Base-by-base conservation (phyloP, 140 eudicot species). In the Anethum foeniculum region DNA sequence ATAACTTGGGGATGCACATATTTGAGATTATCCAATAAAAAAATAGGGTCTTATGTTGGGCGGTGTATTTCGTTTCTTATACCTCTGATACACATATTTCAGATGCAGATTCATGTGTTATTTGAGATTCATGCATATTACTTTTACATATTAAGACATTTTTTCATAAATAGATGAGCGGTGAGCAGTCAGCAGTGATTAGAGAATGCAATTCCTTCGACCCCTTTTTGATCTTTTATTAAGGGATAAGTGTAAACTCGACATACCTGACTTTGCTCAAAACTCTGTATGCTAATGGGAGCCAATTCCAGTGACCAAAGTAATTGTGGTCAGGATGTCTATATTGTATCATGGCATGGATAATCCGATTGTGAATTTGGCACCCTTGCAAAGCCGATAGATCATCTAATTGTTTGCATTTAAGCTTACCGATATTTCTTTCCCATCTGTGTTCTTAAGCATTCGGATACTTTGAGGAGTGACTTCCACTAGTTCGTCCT, bases 401-500 rank as follows among this genome's bases (percentile, higher is more conserved):
- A 21, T 27, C 46, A 71, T 64, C 68, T 12, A 12, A 32, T n/a
- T 23, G 38, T 54, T 12, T 12, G 69, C 28, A 13, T 12, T 34
- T n/a, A 79, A 43, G 52, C 72, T 82, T 76, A 80, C 65, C 89
- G 81, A 3, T 32, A 80, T 73, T 93, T 93, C 90, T 88, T 93
- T 68, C 79, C 83, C 28, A 85, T 34, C 92, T 0, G 93, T 96
- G 84, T 91, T 91, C 75, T 94, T 91, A 88, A 90, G 85, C 94
- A 94, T 94, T 12, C 93, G 81, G 76, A 92, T 88, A 49, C 93
- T 87, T 76, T 62, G 56, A 12, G 97, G 97, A 71, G 97, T 90
- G 52, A 92, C 91, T 80, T 94, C 98, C 74, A 92, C 97, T 16
- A 94, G 83, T 79, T 94, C 98, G 77, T 94, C 97, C 85, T 34